These are phyloP conservation scores for Pugionium dolabratum DNA, from an alignment of 345 rosid genomes.

Conservation along the genomic window DNA sequence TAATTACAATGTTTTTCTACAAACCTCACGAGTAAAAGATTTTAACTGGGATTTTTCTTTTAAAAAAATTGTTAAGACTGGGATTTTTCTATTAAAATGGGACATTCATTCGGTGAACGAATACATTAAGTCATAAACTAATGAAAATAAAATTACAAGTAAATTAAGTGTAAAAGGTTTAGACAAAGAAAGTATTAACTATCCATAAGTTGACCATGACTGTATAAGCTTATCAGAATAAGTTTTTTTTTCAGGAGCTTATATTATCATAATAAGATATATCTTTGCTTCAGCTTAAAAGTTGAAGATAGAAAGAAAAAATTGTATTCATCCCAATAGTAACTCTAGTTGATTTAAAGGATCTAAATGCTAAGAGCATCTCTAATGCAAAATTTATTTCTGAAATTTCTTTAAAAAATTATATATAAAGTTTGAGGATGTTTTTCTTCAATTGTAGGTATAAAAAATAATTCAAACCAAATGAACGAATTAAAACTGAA, in stretches of 20 bases:
- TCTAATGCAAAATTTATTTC: no score
- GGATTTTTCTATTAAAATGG: neutral
- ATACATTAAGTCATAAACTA: slow-evolving; percentile 16
- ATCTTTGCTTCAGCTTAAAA: neutral
- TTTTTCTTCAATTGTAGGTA: no score
- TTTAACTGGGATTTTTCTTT: no score
- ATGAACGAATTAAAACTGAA: no score
- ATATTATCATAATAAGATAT: neutral
- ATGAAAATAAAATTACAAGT: slow-evolving; percentile 5
- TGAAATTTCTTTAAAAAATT: no score
- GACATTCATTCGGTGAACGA: slow-evolving; percentile 1
- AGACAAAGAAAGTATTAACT: neutral
- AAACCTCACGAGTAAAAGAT: neutral
- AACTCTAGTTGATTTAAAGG: neutral
- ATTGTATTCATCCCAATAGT: neutral
- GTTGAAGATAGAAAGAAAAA: no score
- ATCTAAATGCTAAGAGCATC: neutral
- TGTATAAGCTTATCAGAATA: slow-evolving; percentile 7
- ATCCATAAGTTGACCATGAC: neutral
- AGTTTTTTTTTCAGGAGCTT: neutral
- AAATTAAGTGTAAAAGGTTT: neutral
- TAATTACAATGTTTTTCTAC: neutral
- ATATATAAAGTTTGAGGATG: no score
- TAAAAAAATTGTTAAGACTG: neutral
- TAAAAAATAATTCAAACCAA: no score